phyloP scores from a whole-genome alignment of 1,139 yeast genomes.

The Lodderomyces orthopsilosis region DNA sequence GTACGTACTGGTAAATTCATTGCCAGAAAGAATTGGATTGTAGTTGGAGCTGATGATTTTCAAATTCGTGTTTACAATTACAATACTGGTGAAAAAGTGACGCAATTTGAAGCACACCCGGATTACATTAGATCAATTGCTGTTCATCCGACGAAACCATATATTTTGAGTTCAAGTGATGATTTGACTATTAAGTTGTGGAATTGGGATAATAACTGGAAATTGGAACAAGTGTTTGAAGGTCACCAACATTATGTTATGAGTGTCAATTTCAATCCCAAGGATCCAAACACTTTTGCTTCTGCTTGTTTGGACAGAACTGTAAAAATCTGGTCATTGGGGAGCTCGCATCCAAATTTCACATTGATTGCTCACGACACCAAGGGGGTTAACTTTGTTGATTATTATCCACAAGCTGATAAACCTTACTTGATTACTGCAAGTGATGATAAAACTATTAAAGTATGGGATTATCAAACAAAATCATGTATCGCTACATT shows the following conservation, averaged over 20 bases:
- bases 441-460: constrained; percentile 87
- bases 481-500: constrained; percentile 92
- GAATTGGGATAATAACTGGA: constrained; percentile 98
- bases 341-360: constrained; percentile 86
- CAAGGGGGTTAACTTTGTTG: constrained; percentile 93
- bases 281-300: constrained; percentile 96
- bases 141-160: constrained; percentile 91
- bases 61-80: constrained; percentile 90
- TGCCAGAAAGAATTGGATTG: constrained; percentile 96
- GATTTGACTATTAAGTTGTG: constrained; percentile 89
- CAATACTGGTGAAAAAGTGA: constrained; percentile 90
- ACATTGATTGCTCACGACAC: constrained; percentile 89
- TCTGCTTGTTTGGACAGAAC: constrained; percentile 95
- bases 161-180: constrained; percentile 84
- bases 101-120: constrained; percentile 97
- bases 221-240: constrained; percentile 82
- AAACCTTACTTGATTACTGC: constrained; percentile 93
- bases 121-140: constrained; percentile 92
- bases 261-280: constrained; percentile 94
- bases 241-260: constrained; percentile 96
- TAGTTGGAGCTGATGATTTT: constrained; percentile 95
- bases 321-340: constrained; percentile 94
- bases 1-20: constrained; percentile 94
- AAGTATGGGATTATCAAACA: constrained; percentile 97
- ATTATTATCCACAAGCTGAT: constrained; percentile 94